phyloP scores from a whole-genome alignment of 2,329 filamentous ascomycete genomes.

The Magnaporthiopsis incrustans region DNA sequence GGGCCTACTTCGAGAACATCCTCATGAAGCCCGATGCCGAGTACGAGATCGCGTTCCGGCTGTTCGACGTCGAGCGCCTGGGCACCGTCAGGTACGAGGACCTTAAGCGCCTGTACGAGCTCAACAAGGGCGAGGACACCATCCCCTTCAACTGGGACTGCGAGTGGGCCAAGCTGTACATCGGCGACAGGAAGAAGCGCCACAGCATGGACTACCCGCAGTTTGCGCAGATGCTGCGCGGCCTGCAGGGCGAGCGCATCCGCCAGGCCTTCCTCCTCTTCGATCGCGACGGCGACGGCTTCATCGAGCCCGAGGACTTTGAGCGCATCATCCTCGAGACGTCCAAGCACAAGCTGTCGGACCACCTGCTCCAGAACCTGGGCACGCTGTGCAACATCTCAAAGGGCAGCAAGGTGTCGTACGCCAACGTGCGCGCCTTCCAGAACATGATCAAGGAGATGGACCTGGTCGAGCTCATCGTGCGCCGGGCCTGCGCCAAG shows the following conservation, averaged over 20 bases:
- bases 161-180: slow-evolving; percentile 92
- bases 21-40: slow-evolving; percentile 92
- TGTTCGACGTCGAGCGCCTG: slow-evolving; percentile 81
- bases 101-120: slow-evolving; percentile 76
- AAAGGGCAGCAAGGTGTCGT: slow-evolving; percentile 85
- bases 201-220: slow-evolving; percentile 92
- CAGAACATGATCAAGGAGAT: slow-evolving; percentile 97
- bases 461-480: slow-evolving; percentile 91
- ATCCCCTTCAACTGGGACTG: slow-evolving; percentile 97
- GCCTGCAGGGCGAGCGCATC: slow-evolving; percentile 90
- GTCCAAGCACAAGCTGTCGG: slow-evolving; percentile 89
- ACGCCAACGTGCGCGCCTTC: slow-evolving; percentile 94
- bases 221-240: slow-evolving; percentile 96
- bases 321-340: slow-evolving; percentile 94
- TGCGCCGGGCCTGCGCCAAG: slow-evolving; percentile 77
- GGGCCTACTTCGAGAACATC: slow-evolving; percentile 89
- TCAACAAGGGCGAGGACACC: slow-evolving; percentile 76
- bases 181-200: slow-evolving; percentile 77
- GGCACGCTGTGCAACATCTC: slow-evolving; percentile 93
- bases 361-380: slow-evolving; percentile 87
- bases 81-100: slow-evolving; percentile 85
- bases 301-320: slow-evolving; percentile 92
- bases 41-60: slow-evolving; percentile 95
- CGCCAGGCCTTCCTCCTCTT: slow-evolving; percentile 90
- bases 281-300: slow-evolving; percentile 86